Conservation (phyloP, 305 asterid genomes). For the Withania somnifera region DNA sequence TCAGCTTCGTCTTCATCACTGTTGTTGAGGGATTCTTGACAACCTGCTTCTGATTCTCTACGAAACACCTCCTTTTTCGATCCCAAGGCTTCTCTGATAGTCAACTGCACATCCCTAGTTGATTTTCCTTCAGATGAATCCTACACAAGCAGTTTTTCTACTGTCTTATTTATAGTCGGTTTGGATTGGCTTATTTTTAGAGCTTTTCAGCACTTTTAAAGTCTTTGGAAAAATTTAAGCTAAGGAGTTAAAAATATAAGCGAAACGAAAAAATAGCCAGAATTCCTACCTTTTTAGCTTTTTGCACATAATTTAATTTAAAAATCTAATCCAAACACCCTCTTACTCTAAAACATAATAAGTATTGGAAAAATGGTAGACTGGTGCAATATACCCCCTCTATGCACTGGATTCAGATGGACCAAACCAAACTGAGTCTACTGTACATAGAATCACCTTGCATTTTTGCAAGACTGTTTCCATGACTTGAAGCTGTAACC, state of each 20-base stretch:
- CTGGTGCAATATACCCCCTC: not conserved
- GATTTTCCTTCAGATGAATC: slow-evolving; percentile 41
- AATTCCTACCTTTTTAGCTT: too few relatives aligned
- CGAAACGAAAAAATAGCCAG: too few relatives aligned
- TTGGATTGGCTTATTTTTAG: too few relatives aligned
- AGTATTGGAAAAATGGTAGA: not conserved
- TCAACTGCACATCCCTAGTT: slow-evolving; percentile 50
- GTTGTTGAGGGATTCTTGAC: slow-evolving; percentile 37
- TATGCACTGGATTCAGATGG: not conserved
- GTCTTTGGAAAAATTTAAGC: too few relatives aligned
- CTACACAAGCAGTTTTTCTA: slow-evolving; percentile 34
- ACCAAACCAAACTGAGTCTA: not conserved
- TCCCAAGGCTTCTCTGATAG: slow-evolving; percentile 73
- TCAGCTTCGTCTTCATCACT: slow-evolving; percentile 72
- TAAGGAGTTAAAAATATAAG: too few relatives aligned
- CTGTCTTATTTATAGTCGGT: not conserved
- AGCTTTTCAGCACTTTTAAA: too few relatives aligned
- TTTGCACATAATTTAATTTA: too few relatives aligned
- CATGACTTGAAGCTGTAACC: not conserved
- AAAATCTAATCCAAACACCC: too few relatives aligned
- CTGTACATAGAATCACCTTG: not conserved
- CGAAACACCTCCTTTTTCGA: slow-evolving; percentile 50
- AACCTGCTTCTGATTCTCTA: slow-evolving; percentile 33
- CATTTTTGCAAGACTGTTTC: not conserved
- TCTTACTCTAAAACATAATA: too few relatives aligned